Percentiles rank a stretch among this genome's conserved stretches.
Evolutionary conservation across 192 early-diverging fungal genomes (phyloP).

Genomic region (Spinellus fusiger): DNA sequence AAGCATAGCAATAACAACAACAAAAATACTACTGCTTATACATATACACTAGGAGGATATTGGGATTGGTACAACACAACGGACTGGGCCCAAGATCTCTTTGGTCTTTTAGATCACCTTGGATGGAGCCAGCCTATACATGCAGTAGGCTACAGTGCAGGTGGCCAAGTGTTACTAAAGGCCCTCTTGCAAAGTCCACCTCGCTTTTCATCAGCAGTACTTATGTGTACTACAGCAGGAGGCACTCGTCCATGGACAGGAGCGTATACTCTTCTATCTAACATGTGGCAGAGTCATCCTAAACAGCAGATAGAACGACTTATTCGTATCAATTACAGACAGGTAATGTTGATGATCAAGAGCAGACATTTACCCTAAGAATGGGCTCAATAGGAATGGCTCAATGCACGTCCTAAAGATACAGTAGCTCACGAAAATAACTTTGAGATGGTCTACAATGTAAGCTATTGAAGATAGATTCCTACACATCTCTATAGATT

Average conservation of each 20-base stretch:
- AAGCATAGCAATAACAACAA: too few relatives aligned
- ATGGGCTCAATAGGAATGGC: background rate
- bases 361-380: background rate
- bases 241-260: slow-evolving; percentile 20
- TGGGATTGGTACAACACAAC: slow-evolving; percentile 44
- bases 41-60: slow-evolving; percentile 10
- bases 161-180: slow-evolving; percentile 76
- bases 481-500: background rate
- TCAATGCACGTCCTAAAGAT: slow-evolving; percentile 8
- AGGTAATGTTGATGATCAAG: slow-evolving; percentile 5
- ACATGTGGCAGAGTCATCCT: slow-evolving; percentile 17
- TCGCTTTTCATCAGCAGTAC: slow-evolving; percentile 44
- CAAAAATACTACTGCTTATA: too few relatives aligned
- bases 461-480: background rate
- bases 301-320: slow-evolving; percentile 2
- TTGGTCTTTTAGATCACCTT: slow-evolving; percentile 56
- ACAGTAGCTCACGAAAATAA: slow-evolving; percentile 10
- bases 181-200: slow-evolving; percentile 49
- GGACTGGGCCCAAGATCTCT: slow-evolving; percentile 70
- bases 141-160: slow-evolving; percentile 70
- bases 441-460: slow-evolving; percentile 19
- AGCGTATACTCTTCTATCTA: slow-evolving; percentile 17
- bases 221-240: slow-evolving; percentile 57
- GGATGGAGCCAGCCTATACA: slow-evolving; percentile 66
- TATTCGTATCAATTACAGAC: slow-evolving; percentile 24